A percentile compares a stretch with the other conserved stretches of the same genome.
phyloP scores from a whole-genome alignment of 108 stramenopile species.

The Pseudonitzschia multiseries region DNA sequence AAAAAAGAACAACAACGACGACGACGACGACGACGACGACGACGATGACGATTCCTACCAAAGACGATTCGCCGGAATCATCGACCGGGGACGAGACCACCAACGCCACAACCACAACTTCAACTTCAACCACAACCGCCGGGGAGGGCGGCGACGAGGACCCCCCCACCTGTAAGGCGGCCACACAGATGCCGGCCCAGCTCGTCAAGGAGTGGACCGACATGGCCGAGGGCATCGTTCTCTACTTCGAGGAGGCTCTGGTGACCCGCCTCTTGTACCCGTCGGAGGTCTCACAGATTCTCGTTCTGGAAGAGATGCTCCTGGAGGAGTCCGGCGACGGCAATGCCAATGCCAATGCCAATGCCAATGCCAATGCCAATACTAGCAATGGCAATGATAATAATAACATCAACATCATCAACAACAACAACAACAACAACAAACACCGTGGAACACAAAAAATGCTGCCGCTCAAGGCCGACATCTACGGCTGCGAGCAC shows the following conservation, averaged over 20 bases:
- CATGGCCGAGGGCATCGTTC: conserved; percentile 66
- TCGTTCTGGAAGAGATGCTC: conserved; percentile 18
- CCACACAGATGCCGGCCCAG: too few relatives aligned
- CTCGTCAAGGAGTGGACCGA: conserved; percentile 51
- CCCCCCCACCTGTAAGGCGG: too few relatives aligned
- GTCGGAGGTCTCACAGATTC: conserved; percentile 51
- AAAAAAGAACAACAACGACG: too few relatives aligned
- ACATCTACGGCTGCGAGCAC: conserved; percentile 71
- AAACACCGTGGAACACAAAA: not conserved
- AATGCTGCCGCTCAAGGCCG: conserved; percentile 13
- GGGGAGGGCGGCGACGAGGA: too few relatives aligned
- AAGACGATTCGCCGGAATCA: too few relatives aligned
- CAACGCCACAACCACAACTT: too few relatives aligned
- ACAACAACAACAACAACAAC: not conserved
- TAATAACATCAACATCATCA: too few relatives aligned
- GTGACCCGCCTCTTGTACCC: conserved; percentile 60
- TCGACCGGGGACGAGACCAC: too few relatives aligned
- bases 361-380: not conserved
- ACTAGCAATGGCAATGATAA: not conserved
- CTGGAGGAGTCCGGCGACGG: conserved; percentile 11
- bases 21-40: too few relatives aligned
- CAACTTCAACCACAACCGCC: too few relatives aligned
- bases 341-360: conserved; percentile 10
- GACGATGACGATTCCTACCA: too few relatives aligned
- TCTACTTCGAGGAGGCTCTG: conserved; percentile 73